Evolutionary conservation across 495 filamentous ascomycete species (phyloP), one percentile per base, ranked within the genome.

Genomic region (Penicillium taxi): DNA sequence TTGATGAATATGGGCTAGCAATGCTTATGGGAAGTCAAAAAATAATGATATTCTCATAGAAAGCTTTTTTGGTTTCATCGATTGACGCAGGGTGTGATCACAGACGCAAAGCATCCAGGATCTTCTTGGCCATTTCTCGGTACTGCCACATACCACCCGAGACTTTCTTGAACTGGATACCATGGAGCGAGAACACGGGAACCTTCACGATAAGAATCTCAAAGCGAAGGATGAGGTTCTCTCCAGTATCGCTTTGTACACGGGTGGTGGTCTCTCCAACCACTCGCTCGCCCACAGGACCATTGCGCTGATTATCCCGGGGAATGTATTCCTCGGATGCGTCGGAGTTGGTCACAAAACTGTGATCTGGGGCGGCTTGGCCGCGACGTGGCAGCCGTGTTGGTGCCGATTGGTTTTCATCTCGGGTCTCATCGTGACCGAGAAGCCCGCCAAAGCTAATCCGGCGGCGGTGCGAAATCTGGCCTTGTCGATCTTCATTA

Each of bases 151-250:
- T 95, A 25, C 89, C 85, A 5, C 91, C 94, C 19, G 85, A 78
- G 29, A 96, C 80, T 59, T 90, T 86, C 72, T 99, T 99, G 69
- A 99, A 99, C 59, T 99, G 91, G 32, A 99, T 86, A 26, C 91
- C 91, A 51, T 96, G 89, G 42, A 99, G 61, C 14, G 81, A 84
- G 47, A 99, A 81, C 32, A 99, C 64, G 17, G 91, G 91, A 21
- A 99, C 86, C 67, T 99, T 99, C 42, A 99, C 91, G 42, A 99
- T 88, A 44, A 96, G 75, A 36, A 98, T 95, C 54, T 99, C 91
- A 50, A 99, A 99, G 41, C 81, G 75, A 24, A 99, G 66, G 26
- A 84, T 72, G 69, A 93, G 73, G 45, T 75, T 84, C 22, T 75
- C 78, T 2, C 86, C 87, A 13, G 89, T 67, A 44, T 93, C 88